Percentiles rank a stretch among this genome's conserved stretches.
These are phyloP conservation scores for Termitomyces bulborhizus DNA, from an alignment of 768 basidiomycete species.

Conservation along the genomic window DNA sequence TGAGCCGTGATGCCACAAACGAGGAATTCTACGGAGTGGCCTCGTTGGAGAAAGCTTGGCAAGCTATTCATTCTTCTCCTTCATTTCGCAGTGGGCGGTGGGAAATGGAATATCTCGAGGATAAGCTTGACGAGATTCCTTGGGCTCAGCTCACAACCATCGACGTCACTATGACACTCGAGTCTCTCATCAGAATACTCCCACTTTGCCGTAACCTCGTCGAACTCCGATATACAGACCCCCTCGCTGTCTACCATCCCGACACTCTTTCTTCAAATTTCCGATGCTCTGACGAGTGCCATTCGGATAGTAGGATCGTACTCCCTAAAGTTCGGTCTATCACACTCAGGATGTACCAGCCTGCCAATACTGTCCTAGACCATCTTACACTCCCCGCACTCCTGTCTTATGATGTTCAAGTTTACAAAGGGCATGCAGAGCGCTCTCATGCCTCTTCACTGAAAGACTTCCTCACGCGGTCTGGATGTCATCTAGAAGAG, in stretches of 20 bases:
- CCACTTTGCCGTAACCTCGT: constrained; percentile 7
- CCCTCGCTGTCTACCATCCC: background rate
- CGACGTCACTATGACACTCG: constrained; percentile 2
- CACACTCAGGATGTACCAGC: background rate
- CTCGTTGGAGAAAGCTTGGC: background rate
- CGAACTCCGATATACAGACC: constrained; percentile 5
- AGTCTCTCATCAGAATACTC: constrained; percentile 5
- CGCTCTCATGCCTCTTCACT: background rate
- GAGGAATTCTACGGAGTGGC: background rate
- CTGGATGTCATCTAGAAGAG: background rate
- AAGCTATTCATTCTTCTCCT: background rate
- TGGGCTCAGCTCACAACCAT: constrained; percentile 9
- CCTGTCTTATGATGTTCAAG: constrained; percentile 1
- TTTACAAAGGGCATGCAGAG: background rate
- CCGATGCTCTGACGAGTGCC: background rate
- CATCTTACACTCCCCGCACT: constrained; percentile 8
- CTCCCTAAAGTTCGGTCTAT: constrained; percentile 3
- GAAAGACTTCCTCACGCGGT: constrained; percentile 6
- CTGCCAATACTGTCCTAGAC: constrained; percentile 2
- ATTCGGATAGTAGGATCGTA: background rate
- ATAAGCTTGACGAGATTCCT: background rate
- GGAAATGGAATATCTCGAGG: constrained; percentile 6
- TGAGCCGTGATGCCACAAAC: background rate
- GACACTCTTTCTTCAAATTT: background rate
- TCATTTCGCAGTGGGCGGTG: background rate